Evolutionary conservation across 805 yeast genomes (phyloP).

Genomic region (Candida oleophila): DNA sequence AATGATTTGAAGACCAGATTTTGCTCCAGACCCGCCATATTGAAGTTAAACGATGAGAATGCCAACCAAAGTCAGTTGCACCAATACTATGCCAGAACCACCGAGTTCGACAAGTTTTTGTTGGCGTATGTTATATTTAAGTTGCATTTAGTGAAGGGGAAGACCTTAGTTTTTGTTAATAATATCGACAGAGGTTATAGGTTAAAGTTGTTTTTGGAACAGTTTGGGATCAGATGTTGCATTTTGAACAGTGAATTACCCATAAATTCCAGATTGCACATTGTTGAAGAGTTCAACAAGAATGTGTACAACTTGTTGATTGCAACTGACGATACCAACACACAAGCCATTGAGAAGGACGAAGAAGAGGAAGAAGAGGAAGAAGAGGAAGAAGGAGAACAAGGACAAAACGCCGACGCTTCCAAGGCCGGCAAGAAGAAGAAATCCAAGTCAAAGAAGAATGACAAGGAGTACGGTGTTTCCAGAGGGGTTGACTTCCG

Average conservation of each 20-base stretch:
- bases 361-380: slow-evolving; percentile 44
- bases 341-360: slow-evolving; percentile 49
- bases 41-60: slow-evolving; percentile 74
- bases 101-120: slow-evolving; percentile 89
- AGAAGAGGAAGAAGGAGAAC: slow-evolving; percentile 14
- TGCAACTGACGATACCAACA: slow-evolving; percentile 89
- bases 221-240: slow-evolving; percentile 88
- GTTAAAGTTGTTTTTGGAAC: slow-evolving; percentile 85
- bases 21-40: slow-evolving; percentile 80
- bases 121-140: slow-evolving; percentile 90
- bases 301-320: slow-evolving; percentile 82
- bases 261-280: slow-evolving; percentile 86
- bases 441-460: slow-evolving; percentile 31
- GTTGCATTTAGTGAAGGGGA: slow-evolving; percentile 83
- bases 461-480: slow-evolving; percentile 85
- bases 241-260: slow-evolving; percentile 92
- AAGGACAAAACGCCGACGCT: slow-evolving; percentile 8
- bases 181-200: slow-evolving; percentile 94
- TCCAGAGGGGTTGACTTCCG: slow-evolving; percentile 96
- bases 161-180: slow-evolving; percentile 86
- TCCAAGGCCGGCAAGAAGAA: slow-evolving; percentile 12
- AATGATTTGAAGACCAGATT: slow-evolving; percentile 71
- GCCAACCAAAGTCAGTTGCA: slow-evolving; percentile 59
- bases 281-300: slow-evolving; percentile 92
- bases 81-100: slow-evolving; percentile 84